Conservation (phyloP, 768 basidiomycete species). For the Pleurotus salmoneostramineus region DNA sequence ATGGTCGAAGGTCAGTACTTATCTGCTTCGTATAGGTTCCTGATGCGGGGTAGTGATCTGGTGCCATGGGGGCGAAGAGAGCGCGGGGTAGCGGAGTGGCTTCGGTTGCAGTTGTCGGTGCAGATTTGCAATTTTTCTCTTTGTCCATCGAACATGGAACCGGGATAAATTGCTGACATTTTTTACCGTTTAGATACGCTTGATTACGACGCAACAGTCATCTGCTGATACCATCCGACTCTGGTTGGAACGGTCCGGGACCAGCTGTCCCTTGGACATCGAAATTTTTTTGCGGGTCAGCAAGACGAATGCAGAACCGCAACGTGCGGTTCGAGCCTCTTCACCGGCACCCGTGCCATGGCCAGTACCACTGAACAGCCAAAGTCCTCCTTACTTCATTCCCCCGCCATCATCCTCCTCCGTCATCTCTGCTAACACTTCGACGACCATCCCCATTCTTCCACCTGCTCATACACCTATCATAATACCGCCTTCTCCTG, state of each 20-base stretch:
- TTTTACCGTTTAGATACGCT: conserved; percentile 51
- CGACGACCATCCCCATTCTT: conserved; percentile 23
- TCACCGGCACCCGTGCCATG: conserved; percentile 28
- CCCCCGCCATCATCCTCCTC: conserved; percentile 18
- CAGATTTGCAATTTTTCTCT: neutral
- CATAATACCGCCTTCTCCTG: conserved; percentile 42
- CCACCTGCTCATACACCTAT: conserved; percentile 39
- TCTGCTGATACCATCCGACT: conserved; percentile 78
- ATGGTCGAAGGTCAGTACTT: conserved; percentile 69
- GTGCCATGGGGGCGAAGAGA: too few relatives aligned
- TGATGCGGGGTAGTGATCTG: neutral
- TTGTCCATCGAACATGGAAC: too few relatives aligned
- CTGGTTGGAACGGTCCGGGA: conserved; percentile 79
- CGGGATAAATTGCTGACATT: neutral
- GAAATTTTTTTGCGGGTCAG: conserved; percentile 70
- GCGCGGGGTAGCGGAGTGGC: neutral
- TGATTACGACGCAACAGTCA: conserved; percentile 63
- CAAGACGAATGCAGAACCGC: conserved; percentile 17
- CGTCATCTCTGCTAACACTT: neutral
- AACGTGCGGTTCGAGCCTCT: conserved; percentile 24
- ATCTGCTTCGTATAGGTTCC: too few relatives aligned
- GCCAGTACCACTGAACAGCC: conserved; percentile 25
- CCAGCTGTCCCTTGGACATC: conserved; percentile 68
- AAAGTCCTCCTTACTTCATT: conserved; percentile 32
- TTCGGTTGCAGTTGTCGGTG: neutral